Conservation (phyloP, 2,329 filamentous ascomycete genomes). For the Fusarium tricinctum region DNA sequence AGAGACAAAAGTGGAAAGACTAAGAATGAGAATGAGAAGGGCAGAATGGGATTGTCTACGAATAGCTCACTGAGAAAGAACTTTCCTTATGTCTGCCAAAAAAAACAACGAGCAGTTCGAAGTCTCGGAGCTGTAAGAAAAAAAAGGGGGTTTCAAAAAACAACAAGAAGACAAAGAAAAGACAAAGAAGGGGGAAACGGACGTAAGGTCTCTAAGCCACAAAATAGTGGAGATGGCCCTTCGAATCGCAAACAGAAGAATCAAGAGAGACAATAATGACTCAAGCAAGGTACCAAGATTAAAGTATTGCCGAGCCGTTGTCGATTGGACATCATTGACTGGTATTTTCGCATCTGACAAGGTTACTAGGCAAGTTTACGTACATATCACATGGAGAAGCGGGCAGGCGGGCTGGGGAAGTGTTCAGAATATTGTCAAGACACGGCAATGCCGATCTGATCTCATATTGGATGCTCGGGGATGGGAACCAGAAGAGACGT, state of each 20-base stretch:
- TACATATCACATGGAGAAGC: no score
- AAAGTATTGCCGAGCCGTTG: slow-evolving; percentile 9
- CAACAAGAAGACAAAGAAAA: neutral
- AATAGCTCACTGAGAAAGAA: neutral
- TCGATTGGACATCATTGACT: neutral
- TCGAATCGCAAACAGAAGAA: slow-evolving; percentile 7
- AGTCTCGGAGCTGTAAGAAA: neutral
- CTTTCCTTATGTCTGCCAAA: neutral
- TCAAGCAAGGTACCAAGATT: slow-evolving; percentile 10
- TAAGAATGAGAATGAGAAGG: slow-evolving; percentile 26
- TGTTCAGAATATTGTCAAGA: neutral
- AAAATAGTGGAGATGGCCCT: neutral
- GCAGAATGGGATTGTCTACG: slow-evolving; percentile 2
- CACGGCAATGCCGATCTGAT: slow-evolving; percentile 25
- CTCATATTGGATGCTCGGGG: slow-evolving; percentile 13
- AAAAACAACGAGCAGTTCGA: neutral
- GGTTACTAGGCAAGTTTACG: neutral
- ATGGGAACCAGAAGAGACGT: slow-evolving; percentile 10
- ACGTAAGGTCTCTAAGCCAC: neutral
- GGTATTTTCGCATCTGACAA: slow-evolving; percentile 17
- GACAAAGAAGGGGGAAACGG: slow-evolving; percentile 3
- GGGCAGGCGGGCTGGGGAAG: no score
- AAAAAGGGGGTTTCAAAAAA: neutral
- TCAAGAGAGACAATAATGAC: slow-evolving; percentile 20
- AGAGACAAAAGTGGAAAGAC: slow-evolving; percentile 27